phyloP scores from a whole-genome alignment of 2,329 filamentous ascomycete species.

The Cordyceps cicadae region DNA sequence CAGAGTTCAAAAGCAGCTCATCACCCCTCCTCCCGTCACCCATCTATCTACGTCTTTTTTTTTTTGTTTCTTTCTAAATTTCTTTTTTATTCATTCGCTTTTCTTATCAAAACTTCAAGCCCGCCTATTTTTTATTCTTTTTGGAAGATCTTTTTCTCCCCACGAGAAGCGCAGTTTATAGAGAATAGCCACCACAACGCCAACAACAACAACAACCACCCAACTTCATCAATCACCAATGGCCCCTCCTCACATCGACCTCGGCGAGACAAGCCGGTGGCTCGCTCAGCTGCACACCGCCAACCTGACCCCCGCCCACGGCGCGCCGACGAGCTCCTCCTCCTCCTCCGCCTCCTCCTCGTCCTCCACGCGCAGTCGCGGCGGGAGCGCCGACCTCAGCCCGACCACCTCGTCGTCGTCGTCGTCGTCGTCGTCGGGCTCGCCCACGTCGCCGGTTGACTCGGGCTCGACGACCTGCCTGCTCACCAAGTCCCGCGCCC shows the following conservation, averaged over 20 bases:
- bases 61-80: too few relatives aligned
- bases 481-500: background rate
- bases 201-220: background rate
- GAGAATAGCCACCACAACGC: background rate
- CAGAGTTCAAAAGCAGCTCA: background rate
- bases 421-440: too few relatives aligned
- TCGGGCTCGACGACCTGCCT: background rate
- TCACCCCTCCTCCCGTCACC: too few relatives aligned
- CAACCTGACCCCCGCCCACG: background rate
- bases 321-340: background rate
- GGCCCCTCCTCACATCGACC: slow-evolving; percentile 1
- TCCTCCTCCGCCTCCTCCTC: background rate
- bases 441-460: background rate
- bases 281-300: slow-evolving; percentile 7
- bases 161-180: background rate
- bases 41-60: background rate
- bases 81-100: background rate
- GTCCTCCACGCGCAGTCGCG: background rate
- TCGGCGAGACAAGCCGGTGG: slow-evolving; percentile 4
- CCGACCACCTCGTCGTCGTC: background rate
- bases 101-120: background rate
- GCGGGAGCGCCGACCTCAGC: background rate
- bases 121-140: background rate
- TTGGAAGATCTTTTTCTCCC: too few relatives aligned
- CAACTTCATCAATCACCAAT: background rate